These are phyloP conservation scores for Botrytis deweyae DNA, from an alignment of 2,329 filamentous ascomycete genomes.

Conservation along the genomic window DNA sequence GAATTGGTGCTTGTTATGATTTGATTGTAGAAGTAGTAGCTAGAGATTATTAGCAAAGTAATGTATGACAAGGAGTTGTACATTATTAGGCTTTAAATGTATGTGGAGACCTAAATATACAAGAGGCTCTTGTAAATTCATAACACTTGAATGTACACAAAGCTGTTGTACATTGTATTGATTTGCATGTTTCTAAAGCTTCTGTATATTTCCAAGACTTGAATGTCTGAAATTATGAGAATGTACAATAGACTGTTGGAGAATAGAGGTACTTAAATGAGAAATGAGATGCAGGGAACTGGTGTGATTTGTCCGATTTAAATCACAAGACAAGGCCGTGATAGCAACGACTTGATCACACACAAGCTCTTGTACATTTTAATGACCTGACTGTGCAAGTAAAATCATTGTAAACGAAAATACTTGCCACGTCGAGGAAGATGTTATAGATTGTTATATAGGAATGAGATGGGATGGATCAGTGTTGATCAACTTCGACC, in stretches of 20 bases:
- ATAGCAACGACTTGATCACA: neutral
- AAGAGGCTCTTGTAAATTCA: neutral
- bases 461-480: neutral
- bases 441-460: neutral
- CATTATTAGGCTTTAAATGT: neutral
- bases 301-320: neutral
- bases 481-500: neutral
- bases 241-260: neutral
- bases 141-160: neutral
- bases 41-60: neutral
- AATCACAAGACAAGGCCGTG: neutral
- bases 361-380: neutral
- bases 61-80: neutral
- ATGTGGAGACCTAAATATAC: neutral
- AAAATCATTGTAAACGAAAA: neutral
- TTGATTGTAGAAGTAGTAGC: neutral
- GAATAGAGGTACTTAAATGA: neutral
- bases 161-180: neutral
- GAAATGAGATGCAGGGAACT: neutral
- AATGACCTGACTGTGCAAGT: neutral
- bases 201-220: neutral
- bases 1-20: neutral
- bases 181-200: neutral
- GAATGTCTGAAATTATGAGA: neutral
- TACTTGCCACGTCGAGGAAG: accelerated